Percentiles rank a stretch among this genome's conserved stretches.
Evolutionary conservation across 768 basidiomycete genomes (phyloP).

Genomic region (Agrocybe praecox): DNA sequence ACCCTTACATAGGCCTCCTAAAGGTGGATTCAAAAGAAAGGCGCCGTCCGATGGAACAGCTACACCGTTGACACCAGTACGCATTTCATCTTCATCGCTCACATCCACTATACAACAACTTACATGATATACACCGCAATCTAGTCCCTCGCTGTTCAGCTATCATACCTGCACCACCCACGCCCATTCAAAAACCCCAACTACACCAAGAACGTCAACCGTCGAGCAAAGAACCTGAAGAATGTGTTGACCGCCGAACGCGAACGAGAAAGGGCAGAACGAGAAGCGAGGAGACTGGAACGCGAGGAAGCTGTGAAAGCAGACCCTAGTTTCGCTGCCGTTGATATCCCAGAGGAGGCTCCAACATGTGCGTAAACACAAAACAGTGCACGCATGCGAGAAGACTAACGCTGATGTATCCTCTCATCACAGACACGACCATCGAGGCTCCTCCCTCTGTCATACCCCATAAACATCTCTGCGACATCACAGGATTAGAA

Average conservation of each 20-base stretch:
- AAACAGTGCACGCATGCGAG: too few relatives aligned
- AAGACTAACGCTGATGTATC: too few relatives aligned
- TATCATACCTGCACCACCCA: constrained; percentile 70
- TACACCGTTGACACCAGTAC: constrained; percentile 47
- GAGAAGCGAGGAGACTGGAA: constrained; percentile 58
- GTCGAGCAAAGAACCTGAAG: constrained; percentile 81
- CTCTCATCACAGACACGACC: constrained; percentile 55
- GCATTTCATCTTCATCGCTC: constrained; percentile 9
- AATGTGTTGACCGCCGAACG: constrained; percentile 77
- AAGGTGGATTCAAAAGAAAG: constrained; percentile 43
- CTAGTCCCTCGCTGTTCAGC: constrained; percentile 72
- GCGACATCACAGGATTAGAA: constrained; percentile 87
- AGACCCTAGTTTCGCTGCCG: constrained; percentile 37
- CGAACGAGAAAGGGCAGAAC: constrained; percentile 70
- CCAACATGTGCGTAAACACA: constrained; percentile 64
- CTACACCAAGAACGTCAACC: constrained; percentile 67
- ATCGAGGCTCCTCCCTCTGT: constrained; percentile 88
- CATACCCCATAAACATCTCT: constrained; percentile 74
- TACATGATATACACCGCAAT: neutral
- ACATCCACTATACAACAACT: neutral
- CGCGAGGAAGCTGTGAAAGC: constrained; percentile 59
- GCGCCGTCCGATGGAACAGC: constrained; percentile 45
- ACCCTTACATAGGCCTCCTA: constrained; percentile 40
- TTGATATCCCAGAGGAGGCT: constrained; percentile 54
- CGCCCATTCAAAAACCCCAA: constrained; percentile 80